Evolutionary conservation across 2,329 filamentous ascomycete genomes (phyloP), one percentile per base, ranked within the genome.

Genomic region (Trichoderma gracile): DNA sequence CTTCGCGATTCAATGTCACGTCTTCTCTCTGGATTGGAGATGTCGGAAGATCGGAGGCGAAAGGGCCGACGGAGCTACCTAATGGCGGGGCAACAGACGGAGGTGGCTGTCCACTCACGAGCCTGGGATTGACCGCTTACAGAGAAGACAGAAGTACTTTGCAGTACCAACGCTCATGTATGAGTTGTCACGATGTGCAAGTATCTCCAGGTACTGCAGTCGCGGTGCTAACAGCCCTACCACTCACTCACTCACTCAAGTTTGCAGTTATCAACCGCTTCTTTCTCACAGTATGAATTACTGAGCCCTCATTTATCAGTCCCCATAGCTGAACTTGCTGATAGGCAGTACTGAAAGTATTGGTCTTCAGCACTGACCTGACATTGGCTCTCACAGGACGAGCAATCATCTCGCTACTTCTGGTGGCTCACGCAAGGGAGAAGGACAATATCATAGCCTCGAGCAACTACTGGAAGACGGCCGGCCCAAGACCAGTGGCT

Each of bases 31-130:
- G 33, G 4, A 17, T 43, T 30, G 33, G 14, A 30, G 53, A 27
- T 52, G 12, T 46, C 53, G 50, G 59, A 54, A 21, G 42, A 27
- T 63, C 47, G 59, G 47, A 55, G 56, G 15, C 27, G n/a, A 46
- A 30, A n/a, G 12, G 23, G n/a, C 47, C 56, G 56, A 38, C 43
- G 14, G 19, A 59, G 57, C 56, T 59, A 50, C n/a, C n/a, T n/a
- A n/a, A n/a, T 59, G 30, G 56, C 42, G 56, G 56, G 56, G 56
- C 15, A n/a, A n/a, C n/a, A 19, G 19, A 6, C 19, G 10, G 14
- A 23, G 23, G 15, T 9, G 38, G 23, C 5, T 25, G 21, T 27
- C 53, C 53, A 55, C 17, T 55, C 30, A n/a, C 33, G 30, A 15
- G 33, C 56, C 56, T 50, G 7, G 17, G 12, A 27, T 38, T 15